These are phyloP conservation scores for Annulohypoxylon maeteangense DNA, from an alignment of 495 filamentous ascomycete species.

Conservation along the genomic window DNA sequence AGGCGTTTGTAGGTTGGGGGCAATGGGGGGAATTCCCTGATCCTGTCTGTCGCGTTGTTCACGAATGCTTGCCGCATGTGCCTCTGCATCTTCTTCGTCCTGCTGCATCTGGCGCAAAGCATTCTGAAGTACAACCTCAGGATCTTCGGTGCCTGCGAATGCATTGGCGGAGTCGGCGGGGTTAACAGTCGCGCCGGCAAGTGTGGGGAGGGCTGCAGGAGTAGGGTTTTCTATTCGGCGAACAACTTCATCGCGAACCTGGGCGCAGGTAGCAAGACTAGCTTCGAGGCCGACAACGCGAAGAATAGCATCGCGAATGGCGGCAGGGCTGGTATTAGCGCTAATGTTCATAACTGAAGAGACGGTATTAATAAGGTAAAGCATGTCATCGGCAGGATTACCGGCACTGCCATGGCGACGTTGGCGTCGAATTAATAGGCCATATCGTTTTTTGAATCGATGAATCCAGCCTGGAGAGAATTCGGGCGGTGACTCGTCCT, in stretches of 20 bases:
- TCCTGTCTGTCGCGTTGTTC: slow-evolving; percentile 59
- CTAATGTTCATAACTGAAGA: slow-evolving; percentile 60
- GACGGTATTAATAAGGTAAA: slow-evolving; percentile 60
- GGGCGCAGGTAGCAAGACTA: slow-evolving; percentile 58
- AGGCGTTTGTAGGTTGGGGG: slow-evolving; percentile 42
- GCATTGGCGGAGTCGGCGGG: slow-evolving; percentile 37
- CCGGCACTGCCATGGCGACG: slow-evolving; percentile 55
- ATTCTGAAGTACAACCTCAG: slow-evolving; percentile 62
- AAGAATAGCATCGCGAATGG: slow-evolving; percentile 58
- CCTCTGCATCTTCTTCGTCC: slow-evolving; percentile 62
- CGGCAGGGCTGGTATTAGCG: slow-evolving; percentile 57
- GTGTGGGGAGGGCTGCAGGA: slow-evolving; percentile 35
- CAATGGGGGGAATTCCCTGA: slow-evolving; percentile 53
- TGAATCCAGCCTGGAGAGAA: slow-evolving; percentile 67
- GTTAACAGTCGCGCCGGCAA: slow-evolving; percentile 39
- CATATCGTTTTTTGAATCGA: slow-evolving; percentile 65
- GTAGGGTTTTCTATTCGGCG: slow-evolving; percentile 54
- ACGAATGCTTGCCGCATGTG: slow-evolving; percentile 54
- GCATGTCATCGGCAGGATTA: slow-evolving; percentile 59
- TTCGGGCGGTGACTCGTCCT: slow-evolving; percentile 60
- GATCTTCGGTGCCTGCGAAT: slow-evolving; percentile 54
- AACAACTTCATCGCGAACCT: slow-evolving; percentile 61
- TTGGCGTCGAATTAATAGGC: slow-evolving; percentile 60
- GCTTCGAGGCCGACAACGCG: slow-evolving; percentile 60
- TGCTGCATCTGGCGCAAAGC: slow-evolving; percentile 60